Evolutionary conservation across 2,329 filamentous ascomycete species (phyloP).

Genomic region (Triangularia setosa): DNA sequence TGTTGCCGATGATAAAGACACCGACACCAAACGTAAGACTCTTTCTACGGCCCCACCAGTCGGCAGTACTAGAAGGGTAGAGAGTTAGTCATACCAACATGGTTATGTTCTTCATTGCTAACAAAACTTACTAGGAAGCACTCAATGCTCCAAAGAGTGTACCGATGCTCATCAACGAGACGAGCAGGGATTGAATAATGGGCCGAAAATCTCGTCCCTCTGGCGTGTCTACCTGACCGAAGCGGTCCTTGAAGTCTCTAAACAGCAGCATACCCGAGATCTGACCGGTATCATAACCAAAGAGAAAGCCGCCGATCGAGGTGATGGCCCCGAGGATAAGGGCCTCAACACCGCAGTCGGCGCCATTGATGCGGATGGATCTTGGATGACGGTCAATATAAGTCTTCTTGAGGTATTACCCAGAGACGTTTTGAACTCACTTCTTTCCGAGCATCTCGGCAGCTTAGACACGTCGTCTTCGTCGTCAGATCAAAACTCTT

Average conservation of each 20-base stretch:
- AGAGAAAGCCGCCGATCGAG: constrained; percentile 56
- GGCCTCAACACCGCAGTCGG: constrained; percentile 25
- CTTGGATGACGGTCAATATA: constrained; percentile 3
- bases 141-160: constrained; percentile 23
- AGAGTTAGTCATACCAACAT: not conserved
- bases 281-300: constrained; percentile 61
- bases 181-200: constrained; percentile 48
- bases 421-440: constrained; percentile 6
- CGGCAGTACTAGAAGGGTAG: constrained; percentile 18
- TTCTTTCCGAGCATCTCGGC: constrained; percentile 20
- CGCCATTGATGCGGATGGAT: constrained; percentile 27
- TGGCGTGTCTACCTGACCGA: constrained; percentile 41
- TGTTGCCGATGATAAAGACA: constrained; percentile 49
- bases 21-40: constrained; percentile 20
- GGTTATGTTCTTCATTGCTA: not conserved
- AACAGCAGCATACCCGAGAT: constrained; percentile 51
- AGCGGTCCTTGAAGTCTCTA: constrained; percentile 52
- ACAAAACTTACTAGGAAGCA: constrained; percentile 20
- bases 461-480: not conserved
- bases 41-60: constrained; percentile 25
- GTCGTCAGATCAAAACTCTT: not conserved
- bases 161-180: constrained; percentile 41
- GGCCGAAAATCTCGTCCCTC: constrained; percentile 40
- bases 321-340: constrained; percentile 24
- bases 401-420: not conserved